These are phyloP conservation scores for Rheum nobile DNA, from an alignment of 148 eudicot genomes.

Conservation along the genomic window DNA sequence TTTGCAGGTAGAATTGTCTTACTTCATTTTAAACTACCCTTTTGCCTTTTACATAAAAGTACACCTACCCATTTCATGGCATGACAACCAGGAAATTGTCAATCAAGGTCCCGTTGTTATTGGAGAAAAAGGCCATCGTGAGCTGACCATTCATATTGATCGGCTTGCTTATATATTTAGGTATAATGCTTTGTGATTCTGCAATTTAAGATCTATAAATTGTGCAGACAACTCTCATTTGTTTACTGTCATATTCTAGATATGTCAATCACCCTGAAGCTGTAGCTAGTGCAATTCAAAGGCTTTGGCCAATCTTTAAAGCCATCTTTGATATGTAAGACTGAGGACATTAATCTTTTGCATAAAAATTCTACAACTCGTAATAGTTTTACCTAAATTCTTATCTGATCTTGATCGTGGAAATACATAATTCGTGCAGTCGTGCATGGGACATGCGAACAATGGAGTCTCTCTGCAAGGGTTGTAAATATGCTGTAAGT, in stretches of 20 bases:
- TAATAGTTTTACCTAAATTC: neutral
- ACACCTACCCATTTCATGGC: neutral
- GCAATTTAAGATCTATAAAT: neutral
- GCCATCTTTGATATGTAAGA: conserved; percentile 87
- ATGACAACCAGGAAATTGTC: conserved; percentile 59
- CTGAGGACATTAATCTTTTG: neutral
- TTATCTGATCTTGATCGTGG: neutral
- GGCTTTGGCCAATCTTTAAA: conserved; percentile 94
- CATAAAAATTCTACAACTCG: neutral
- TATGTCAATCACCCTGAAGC: conserved; percentile 95
- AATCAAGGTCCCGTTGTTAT: conserved; percentile 78
- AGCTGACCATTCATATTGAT: conserved; percentile 93
- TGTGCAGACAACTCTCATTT: neutral
- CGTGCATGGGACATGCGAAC: conserved; percentile 99
- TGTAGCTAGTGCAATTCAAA: conserved; percentile 93
- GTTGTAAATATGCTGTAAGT: conserved; percentile 99
- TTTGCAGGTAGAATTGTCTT: conserved; percentile 52
- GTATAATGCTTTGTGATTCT: conserved; percentile 19
- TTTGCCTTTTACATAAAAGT: neutral
- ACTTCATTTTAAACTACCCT: neutral
- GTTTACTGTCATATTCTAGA: conserved; percentile 27
- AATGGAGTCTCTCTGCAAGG: conserved; percentile 98
- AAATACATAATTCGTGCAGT: conserved; percentile 31
- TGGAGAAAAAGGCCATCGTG: conserved; percentile 82
- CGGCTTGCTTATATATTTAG: conserved; percentile 96